Base-by-base conservation (phyloP, 164 flowering plant genomes). In the Umbilicus rupestris region DNA sequence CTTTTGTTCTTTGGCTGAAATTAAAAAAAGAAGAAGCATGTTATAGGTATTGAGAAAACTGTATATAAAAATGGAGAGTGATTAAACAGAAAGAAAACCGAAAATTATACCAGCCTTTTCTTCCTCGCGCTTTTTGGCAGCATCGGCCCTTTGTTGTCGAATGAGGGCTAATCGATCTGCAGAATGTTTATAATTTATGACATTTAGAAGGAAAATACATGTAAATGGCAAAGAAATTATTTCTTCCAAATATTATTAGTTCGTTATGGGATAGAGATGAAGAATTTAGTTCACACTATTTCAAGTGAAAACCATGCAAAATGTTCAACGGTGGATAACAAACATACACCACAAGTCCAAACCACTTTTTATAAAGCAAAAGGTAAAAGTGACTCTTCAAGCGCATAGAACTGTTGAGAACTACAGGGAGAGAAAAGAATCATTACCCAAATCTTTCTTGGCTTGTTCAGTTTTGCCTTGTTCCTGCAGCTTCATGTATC, bases 401-500 rank as follows among this genome's bases (percentile, higher is more conserved):
- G 37, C 7, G 37, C 37, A 35, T 7, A 3, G 37, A 5, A 35
- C 37, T 35, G 37, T 35, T 35, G 37, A 35, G 37, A 35, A 35
- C 7, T 5, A 35, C 37, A 35, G 0, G 37, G 28, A 8, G 22
- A 7, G 55, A 49, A n/a, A 45, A 16, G 49, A 26, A 52, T 26
- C 29, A 46, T 68, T 76, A 89, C 97, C 97, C 70, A 92, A 78
- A 79, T 92, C 98, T 81, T 88, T 90, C 77, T 66, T 87, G 17
- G 98, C 85, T 78, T 89, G 92, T 46, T 92, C 98, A 17, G 98
- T 92, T 82, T 89, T 92, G n/a, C 98, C 98, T 75, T 89, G 98
- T 69, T 92, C 98, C 78, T 89, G 95, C 72, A 88, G 76, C 82
- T 73, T 82, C 96, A 89, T 92, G 58, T 83, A 89, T 70, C 96